Base-by-base conservation (phyloP, 2,329 filamentous ascomycete species). In the Colletotrichum cuscutae region DNA sequence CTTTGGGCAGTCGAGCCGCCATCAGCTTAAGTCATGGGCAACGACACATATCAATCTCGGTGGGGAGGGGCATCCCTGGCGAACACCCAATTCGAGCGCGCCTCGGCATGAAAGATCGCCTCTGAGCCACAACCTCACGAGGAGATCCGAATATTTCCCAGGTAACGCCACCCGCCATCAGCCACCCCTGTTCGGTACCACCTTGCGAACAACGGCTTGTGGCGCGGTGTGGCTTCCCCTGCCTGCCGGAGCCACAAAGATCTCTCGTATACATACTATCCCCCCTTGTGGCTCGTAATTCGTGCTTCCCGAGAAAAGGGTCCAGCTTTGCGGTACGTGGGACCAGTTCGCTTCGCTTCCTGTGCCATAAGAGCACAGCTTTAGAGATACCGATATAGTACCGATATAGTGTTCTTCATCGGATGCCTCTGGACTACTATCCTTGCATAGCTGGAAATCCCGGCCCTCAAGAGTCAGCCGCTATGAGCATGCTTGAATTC, bases 101-200 rank as follows among this genome's bases (percentile, higher is more conserved):
- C 35, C 54, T 49, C 30, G 59, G 71, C 71, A 73, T 72, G 53
- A 73, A 72, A 46, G 71, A 73, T 73, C 71, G 62, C 59, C 71
- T 63, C 71, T 73, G 62, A 73, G 71, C 71, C 71, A 72, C 71
- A 49, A n/a, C 19, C 19, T 49, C 42, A 49, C 42, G 67, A 42
- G 35, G n/a, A 62, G 28, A 67, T 72, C 68, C 35, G 67, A 65
- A 57, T 52, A 57, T 26, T 53, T 73, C 22, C 60, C 35, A 65
- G 66, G 24, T 24, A 24, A 72, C 60, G 70, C 70, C 70, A 70
- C 70, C 66, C 60, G 35, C 66, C 60, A 26, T 64, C 32, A 53
- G 53, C 30, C 46, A 24, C 65, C 63, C 66, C 70, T 70, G 70
- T 52, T 22, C 7, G 60, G 56, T 35, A 46, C 54, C 70, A 54